Conservation (phyloP, 306 rosid genomes). For the Parietaria judaica region DNA sequence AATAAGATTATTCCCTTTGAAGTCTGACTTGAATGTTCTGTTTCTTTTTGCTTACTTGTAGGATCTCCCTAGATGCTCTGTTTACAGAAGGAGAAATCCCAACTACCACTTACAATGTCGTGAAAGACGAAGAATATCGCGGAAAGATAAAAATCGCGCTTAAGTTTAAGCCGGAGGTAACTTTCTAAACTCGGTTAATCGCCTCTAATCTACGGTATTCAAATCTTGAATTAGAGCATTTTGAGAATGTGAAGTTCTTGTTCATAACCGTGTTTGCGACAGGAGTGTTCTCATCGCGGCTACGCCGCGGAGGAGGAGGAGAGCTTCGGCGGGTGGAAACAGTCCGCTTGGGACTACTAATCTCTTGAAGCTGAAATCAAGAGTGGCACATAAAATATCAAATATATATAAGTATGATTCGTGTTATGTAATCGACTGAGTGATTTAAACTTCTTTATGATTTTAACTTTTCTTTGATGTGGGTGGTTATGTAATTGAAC, state of each 20-base stretch:
- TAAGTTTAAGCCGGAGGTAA: conserved; percentile 39
- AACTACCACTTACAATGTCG: conserved; percentile 47
- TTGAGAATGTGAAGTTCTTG: not conserved
- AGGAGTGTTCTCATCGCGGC: conserved; percentile 7
- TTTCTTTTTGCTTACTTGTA: conserved; percentile 11
- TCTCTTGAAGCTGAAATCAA: not conserved
- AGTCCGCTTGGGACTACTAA: conserved; percentile 25
- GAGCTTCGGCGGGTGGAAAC: conserved; percentile 61
- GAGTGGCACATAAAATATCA: too few relatives aligned
- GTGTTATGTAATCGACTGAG: too few relatives aligned
- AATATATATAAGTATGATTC: too few relatives aligned
- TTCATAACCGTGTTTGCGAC: too few relatives aligned
- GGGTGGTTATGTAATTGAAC: too few relatives aligned
- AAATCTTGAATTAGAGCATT: not conserved
- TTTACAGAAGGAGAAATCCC: conserved; percentile 45
- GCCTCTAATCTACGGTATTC: not conserved
- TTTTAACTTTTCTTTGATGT: too few relatives aligned
- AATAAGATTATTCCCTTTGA: too few relatives aligned
- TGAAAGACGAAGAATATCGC: conserved; percentile 40
- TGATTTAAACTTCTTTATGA: too few relatives aligned
- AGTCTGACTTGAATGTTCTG: not conserved
- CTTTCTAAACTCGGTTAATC: not conserved
- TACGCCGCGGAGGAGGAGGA: conserved; percentile 12
- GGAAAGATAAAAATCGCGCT: conserved; percentile 56
- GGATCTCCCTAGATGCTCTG: conserved; percentile 45